These are phyloP conservation scores for Inosperma sp. DNA, from an alignment of 768 basidiomycete species.

Conservation along the genomic window DNA sequence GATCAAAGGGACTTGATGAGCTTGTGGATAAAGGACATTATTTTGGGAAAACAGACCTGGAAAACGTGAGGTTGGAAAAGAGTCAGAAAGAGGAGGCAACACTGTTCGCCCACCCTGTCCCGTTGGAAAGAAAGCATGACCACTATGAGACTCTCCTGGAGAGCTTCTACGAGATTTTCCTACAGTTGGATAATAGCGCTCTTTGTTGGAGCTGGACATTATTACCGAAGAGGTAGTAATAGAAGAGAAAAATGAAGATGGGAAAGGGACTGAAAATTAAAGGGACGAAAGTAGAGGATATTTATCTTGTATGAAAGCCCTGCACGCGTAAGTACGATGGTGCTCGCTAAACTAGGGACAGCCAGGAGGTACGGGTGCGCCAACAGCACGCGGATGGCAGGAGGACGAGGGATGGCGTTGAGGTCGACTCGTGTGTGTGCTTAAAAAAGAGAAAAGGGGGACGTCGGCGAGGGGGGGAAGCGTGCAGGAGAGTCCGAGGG, in stretches of 20 bases:
- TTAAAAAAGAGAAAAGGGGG: conserved; percentile 6
- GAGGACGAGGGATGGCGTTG: neutral
- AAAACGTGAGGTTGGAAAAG: conserved; percentile 86
- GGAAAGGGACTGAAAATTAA: conserved; percentile 42
- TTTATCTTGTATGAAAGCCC: conserved; percentile 15
- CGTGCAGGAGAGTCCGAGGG: no score
- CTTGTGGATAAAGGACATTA: conserved; percentile 47
- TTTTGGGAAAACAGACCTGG: conserved; percentile 76
- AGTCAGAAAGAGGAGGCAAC: conserved; percentile 80
- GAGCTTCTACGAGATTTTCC: conserved; percentile 65
- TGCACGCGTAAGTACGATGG: conserved; percentile 7
- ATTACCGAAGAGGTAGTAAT: conserved; percentile 59
- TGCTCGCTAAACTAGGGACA: neutral
- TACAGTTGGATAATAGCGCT: conserved; percentile 64
- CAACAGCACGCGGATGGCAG: neutral
- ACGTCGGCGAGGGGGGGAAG: neutral
- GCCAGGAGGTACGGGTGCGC: conserved; percentile 3
- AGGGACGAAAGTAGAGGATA: conserved; percentile 9
- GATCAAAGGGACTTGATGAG: conserved; percentile 53
- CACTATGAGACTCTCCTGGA: conserved; percentile 55
- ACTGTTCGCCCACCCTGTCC: conserved; percentile 88
- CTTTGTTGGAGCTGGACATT: conserved; percentile 63
- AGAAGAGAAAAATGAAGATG: conserved; percentile 46
- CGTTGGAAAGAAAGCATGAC: conserved; percentile 61
- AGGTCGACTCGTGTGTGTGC: neutral